Evolutionary conservation across 495 filamentous ascomycete species (phyloP).

Genomic region (Penicillium canescens): DNA sequence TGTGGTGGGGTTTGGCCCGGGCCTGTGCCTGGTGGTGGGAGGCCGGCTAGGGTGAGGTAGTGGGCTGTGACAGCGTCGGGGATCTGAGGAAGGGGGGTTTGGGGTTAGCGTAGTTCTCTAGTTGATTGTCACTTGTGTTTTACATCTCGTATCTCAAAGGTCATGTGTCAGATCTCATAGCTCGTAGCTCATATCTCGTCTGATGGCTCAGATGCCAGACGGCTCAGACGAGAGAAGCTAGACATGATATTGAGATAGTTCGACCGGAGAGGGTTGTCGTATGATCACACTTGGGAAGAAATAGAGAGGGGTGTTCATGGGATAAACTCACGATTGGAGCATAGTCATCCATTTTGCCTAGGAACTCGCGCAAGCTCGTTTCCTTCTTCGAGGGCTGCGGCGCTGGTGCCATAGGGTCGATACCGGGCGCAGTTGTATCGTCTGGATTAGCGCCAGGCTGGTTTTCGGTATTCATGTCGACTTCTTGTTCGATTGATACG

Average conservation of each 20-base stretch:
- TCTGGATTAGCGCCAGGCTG: constrained; percentile 17
- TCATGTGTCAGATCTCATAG: neutral
- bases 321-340: constrained; percentile 79
- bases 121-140: neutral
- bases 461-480: constrained; percentile 41
- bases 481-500: constrained; percentile 44
- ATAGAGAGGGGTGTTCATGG: neutral
- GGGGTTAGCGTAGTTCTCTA: constrained; percentile 16
- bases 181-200: neutral
- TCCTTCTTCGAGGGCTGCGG: constrained; percentile 80
- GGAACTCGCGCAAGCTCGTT: constrained; percentile 83
- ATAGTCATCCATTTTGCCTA: constrained; percentile 97
- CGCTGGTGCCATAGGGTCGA: constrained; percentile 34
- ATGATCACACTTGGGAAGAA: no score
- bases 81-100: constrained; percentile 57
- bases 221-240: no score
- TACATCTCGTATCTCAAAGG: neutral
- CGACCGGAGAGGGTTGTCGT: no score
- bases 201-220: no score
- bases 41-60: constrained; percentile 93
- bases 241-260: no score
- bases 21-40: constrained; percentile 79
- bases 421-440: constrained; percentile 14
- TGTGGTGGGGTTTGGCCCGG: constrained; percentile 82
- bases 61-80: constrained; percentile 97